Base-by-base conservation (phyloP, 371 early-diverging fungal genomes). In the Apophysomyces trapeziformis region DNA sequence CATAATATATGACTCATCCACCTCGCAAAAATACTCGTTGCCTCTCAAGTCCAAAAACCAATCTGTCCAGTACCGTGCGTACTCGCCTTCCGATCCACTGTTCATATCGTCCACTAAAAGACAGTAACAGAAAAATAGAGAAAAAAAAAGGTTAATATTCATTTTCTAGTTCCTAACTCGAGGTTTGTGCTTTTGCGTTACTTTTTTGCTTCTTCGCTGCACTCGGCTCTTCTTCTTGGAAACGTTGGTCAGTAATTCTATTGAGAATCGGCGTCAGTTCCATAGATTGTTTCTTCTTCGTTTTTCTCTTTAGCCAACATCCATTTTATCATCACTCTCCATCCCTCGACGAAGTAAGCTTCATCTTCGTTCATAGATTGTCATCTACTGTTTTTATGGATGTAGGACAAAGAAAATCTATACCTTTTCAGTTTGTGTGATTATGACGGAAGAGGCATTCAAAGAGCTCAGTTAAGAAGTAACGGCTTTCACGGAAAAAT, bases 11-110 rank as follows among this genome's bases (percentile, higher is more conserved):
- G 96, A 98, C 62, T 96, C 96, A 61, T 97, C 96, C 13, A 98
- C 93, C 65, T 96, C 95, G 75, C 95, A 90, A 76, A 95, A 96
- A 69, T 92, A 95, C 72, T 96, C 96, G 71, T 97, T 95, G 68
- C 96, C 97, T 67, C 90, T 90, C 18, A 82, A 82, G 38, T 82
- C 82, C 68, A 90, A 78, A 68, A 92, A 94, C 91, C 91, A 90
- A 73, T 92, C 92, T 63, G 92, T 88, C 94, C 94, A 94, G 81
- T 91, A 92, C 75, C 85, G 89, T 70, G 87, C 81, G 65, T 87
- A 87, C 57, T 86, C 86, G 61, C 85, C 84, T 47, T 87, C 89
- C 7, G 87, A 83, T 65, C 86, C 87, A 65, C 86, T 89, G 64
- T 84, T 85, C 76, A 86, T 82, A 54, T 86, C 86, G 56, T 86